Base-by-base conservation (phyloP, 139 green algal species). In the Coccomyxa sp. region DNA sequence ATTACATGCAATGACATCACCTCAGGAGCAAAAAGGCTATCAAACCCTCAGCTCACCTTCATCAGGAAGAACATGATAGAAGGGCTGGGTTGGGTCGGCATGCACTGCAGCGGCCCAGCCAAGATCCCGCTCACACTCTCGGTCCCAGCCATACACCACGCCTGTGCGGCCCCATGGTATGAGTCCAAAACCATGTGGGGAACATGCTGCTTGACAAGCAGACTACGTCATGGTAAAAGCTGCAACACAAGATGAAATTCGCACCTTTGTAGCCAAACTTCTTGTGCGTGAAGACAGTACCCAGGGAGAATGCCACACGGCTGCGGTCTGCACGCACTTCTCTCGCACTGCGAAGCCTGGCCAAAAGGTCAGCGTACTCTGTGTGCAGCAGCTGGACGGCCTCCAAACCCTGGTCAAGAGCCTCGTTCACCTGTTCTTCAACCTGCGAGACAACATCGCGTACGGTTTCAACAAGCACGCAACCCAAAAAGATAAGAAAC, bases 121-220 rank as follows among this genome's bases (percentile, higher is more conserved):
- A 30, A 27, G 51, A 60, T 71, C 66, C n/a, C 77, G 75, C 66
- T 82, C 77, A 31, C 82, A 86, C 13, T 58, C 27, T 31, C 25
- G 57, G 77, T 86, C 82, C 82, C 82, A 86, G 21, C 71, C 82
- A 28, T 79, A 82, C 12, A 86, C 75, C 13, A 86, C 77, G 16
- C 82, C n/a, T 77, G 71, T 32, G 10, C 9, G 71, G 71, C 23
- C 23, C 14, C 31, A 25, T 12, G 12, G 10, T 15, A 30, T 51
- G 27, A 38, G 27, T 31, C 71, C 71, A 77, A 13, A 77, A 45
- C 21, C 16, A 45, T 11, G 16, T 31, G 23, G 17, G 30, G 68
- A 51, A n/a, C n/a, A 38, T 32, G 23, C 71, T 31, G 71, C 1
- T 77, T 74, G 66, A 23, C 10, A 27, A 74, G 71, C 71, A 77